Evolutionary conservation across 2,329 filamentous ascomycete genomes (phyloP), one percentile per base, ranked within the genome.

Genomic region (Fusarium nygamai): DNA sequence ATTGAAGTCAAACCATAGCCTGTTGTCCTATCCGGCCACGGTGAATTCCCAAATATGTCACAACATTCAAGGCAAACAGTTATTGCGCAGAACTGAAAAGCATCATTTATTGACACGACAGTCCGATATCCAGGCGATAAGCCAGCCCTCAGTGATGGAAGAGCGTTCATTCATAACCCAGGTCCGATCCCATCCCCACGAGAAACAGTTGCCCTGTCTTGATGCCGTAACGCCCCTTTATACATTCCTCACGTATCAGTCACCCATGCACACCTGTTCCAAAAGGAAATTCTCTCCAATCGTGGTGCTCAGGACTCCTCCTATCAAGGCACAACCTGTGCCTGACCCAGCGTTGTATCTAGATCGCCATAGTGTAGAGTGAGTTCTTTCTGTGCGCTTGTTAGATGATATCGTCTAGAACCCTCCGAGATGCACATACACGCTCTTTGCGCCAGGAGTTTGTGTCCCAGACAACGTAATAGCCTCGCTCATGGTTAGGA

Each of bases 401-500:
- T 75, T 46, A 68, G 64, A 46, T 59, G 36, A 19, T 16, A 8
- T 44, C 41, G 64, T 22, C 48, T 80, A 67, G 79, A 72, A 61
- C 41, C 43, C 41, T 33, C 36, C 38, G 20, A 22, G 22, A 14
- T 20, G 46, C 47, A 84, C 89, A 80, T 85, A 92, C 90, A 72
- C 90, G 85, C 74, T 92, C 89, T 80, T 90, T 90, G 54, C 87
- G 86, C 90, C 90, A 92, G 61, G 84, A 85, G n/a, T 82, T 83
- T 14, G 88, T 88, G 75, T 92, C 90, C 88, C 91, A 92, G 64
- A 92, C 87, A 67, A 92, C 87, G 79, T 92, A 92, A 81, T 88
- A 92, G 2, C 91, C 91, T 67, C 90, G 88, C 81, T 92, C 91
- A 57, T 90, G 88, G 60, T 84, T 88, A 19, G 86, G 86, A 61